Evolutionary conservation across 768 basidiomycete species (phyloP), one percentile per base, ranked within the genome.

Genomic region (Kwoniella sp.): DNA sequence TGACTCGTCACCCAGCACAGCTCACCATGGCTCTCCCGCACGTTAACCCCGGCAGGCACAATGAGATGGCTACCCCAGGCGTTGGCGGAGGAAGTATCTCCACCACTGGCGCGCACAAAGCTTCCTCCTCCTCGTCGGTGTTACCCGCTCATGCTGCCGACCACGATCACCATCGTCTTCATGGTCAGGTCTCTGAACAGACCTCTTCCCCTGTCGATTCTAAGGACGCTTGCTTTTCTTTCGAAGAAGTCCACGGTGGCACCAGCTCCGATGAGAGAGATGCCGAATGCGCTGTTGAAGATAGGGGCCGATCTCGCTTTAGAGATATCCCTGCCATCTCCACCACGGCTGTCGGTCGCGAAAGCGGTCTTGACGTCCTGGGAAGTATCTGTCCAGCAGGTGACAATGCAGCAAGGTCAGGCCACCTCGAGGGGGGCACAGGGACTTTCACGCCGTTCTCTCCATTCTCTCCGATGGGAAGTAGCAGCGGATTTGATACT

Each of bases 361-460:
- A 25, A 20, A 23, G 23, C 20, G 50, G 50, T 25, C 23, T 52
- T 29, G 50, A 17, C 5, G 50, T 52, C 4, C 23, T 12, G 11
- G 50, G 50, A 9, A 29, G 4, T 20, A 3, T 20, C 15, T 3
- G 41, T 17, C 41, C 11, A 45, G 11, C 15, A 13, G 34, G 34
- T 13, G 34, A 13, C 5, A 34, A 5, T 34, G 13, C 34, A 34
- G 34, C 7, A 45, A 17, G 8, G n/a, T n/a, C n/a, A n/a, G n/a
- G n/a, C n/a, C n/a, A n/a, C n/a, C n/a, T n/a, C n/a, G n/a, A n/a
- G 8, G 41, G 41, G 9, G 41, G 41, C 3, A 8, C 8, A 9
- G 41, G 41, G 15, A 45, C 41, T 9, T 13, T 37, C 37, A 38
- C 55, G 17, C 38, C 61, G 34, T 41, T 23, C 28, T 62, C 61